Conservation (phyloP, 495 filamentous ascomycete genomes). For the Parathielavia appendiculata region DNA sequence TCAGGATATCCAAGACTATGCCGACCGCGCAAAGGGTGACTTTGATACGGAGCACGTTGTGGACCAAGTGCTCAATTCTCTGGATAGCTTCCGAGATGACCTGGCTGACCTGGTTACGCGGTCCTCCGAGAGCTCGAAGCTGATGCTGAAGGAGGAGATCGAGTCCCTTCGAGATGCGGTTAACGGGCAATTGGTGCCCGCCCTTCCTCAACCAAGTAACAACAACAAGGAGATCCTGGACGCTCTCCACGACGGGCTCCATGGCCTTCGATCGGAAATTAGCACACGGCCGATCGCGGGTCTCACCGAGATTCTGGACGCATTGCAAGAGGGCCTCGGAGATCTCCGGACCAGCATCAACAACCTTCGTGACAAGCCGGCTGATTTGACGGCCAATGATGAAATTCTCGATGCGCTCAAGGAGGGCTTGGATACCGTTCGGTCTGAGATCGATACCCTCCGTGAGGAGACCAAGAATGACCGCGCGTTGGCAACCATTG, state of each 20-base stretch:
- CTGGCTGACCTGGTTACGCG: conserved; percentile 51
- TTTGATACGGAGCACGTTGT: conserved; percentile 73
- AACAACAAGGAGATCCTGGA: conserved; percentile 59
- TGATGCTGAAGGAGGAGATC: conserved; percentile 71
- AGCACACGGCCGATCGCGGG: conserved; percentile 48
- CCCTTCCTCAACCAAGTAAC: conserved; percentile 41
- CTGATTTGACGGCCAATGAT: conserved; percentile 71
- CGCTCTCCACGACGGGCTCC: conserved; percentile 63
- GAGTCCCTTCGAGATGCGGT: conserved; percentile 72
- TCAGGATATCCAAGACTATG: conserved; percentile 75
- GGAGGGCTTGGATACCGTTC: conserved; percentile 65
- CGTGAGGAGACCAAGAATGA: conserved; percentile 49
- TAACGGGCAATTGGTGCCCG: conserved; percentile 60
- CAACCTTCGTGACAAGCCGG: conserved; percentile 69
- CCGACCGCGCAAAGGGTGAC: conserved; percentile 60
- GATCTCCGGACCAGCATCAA: conserved; percentile 69
- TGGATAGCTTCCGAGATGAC: conserved; percentile 69
- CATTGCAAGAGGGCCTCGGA: conserved; percentile 75
- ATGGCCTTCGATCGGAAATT: conserved; percentile 62
- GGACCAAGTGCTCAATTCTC: conserved; percentile 62
- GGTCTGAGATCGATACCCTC: conserved; percentile 71
- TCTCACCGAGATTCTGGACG: conserved; percentile 72
- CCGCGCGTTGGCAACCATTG: conserved; percentile 46
- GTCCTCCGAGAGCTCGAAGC: conserved; percentile 46
- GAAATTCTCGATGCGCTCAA: conserved; percentile 85